These are phyloP conservation scores for Venturia pyrina DNA, from an alignment of 2,329 filamentous ascomycete genomes.

Conservation along the genomic window DNA sequence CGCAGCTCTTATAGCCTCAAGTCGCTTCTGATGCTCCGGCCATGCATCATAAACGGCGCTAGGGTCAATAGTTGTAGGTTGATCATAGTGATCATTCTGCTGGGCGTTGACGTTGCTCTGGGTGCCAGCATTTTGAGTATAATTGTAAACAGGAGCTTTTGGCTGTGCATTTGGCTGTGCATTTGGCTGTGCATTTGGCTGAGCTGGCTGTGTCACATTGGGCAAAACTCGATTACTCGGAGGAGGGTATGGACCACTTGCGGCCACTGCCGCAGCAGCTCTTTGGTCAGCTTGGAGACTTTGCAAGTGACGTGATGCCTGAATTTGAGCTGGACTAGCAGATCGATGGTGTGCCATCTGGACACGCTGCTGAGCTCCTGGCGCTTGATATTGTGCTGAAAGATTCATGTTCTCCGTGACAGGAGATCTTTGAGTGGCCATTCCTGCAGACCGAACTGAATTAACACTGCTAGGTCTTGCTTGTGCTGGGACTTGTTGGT, in stretches of 20 bases:
- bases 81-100: constrained; percentile 7
- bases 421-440: constrained; percentile 19
- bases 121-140: constrained; percentile 17
- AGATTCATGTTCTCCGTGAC: constrained; percentile 14
- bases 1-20: constrained; percentile 23
- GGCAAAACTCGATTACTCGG: constrained; percentile 8
- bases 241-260: neutral
- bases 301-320: constrained; percentile 17
- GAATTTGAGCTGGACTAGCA: constrained; percentile 21
- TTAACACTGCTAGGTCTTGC: constrained; percentile 12
- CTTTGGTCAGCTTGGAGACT: constrained; percentile 8
- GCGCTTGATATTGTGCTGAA: constrained; percentile 19
- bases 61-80: constrained; percentile 40
- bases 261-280: neutral
- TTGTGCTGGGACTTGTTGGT: neutral
- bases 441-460: constrained; percentile 19
- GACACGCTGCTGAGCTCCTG: constrained; percentile 17
- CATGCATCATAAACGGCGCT: constrained; percentile 45
- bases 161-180: neutral
- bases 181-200: neutral
- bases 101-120: neutral
- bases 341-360: constrained; percentile 21
- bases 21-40: constrained; percentile 36
- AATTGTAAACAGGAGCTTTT: constrained; percentile 7
- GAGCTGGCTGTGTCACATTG: constrained; percentile 9